A percentile compares a stretch with the other conserved stretches of the same genome.
Conservation (phyloP, 1,139 yeast species). For the Taphrina sp. region DNA sequence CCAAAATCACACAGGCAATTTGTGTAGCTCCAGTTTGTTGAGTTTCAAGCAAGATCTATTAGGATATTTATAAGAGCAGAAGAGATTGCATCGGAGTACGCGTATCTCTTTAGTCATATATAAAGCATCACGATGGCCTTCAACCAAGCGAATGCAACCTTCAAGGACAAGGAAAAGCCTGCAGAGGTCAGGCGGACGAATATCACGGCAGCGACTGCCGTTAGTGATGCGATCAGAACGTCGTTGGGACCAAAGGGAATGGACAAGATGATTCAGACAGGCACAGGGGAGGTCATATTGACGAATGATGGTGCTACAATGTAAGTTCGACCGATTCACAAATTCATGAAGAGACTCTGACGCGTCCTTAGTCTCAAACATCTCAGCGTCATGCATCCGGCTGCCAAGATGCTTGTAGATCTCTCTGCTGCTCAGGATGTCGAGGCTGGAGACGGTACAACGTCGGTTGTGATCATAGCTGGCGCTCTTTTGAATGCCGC, state of each 20-base stretch:
- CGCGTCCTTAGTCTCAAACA: conserved; percentile 55
- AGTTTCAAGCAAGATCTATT: no score
- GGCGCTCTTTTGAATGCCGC: conserved; percentile 95
- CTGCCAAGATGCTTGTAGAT: conserved; percentile 96
- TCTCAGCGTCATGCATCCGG: conserved; percentile 98
- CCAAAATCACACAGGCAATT: no score
- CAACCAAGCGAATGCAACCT: conserved; percentile 28
- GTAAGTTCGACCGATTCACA: conserved; percentile 37
- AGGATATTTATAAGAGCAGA: no score
- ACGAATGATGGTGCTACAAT: conserved; percentile 98
- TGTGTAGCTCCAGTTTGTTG: no score
- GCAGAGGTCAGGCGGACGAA: conserved; percentile 93
- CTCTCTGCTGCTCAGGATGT: conserved; percentile 96
- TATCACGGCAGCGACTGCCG: conserved; percentile 83
- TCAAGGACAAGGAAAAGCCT: conserved; percentile 83
- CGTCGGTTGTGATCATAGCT: conserved; percentile 91
- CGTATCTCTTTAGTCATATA: no score
- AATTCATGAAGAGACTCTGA: background rate
- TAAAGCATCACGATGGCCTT: no score
- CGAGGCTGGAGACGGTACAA: conserved; percentile 99
- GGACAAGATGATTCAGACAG: conserved; percentile 98
- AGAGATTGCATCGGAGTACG: no score
- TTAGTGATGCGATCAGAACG: conserved; percentile 96
- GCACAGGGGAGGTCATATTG: conserved; percentile 86
- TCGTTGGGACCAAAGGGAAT: conserved; percentile 98